A percentile compares a stretch with the other conserved stretches of the same genome.
Evolutionary conservation across 129 eudicot genomes (phyloP).

Genomic region (Mikania micrantha): DNA sequence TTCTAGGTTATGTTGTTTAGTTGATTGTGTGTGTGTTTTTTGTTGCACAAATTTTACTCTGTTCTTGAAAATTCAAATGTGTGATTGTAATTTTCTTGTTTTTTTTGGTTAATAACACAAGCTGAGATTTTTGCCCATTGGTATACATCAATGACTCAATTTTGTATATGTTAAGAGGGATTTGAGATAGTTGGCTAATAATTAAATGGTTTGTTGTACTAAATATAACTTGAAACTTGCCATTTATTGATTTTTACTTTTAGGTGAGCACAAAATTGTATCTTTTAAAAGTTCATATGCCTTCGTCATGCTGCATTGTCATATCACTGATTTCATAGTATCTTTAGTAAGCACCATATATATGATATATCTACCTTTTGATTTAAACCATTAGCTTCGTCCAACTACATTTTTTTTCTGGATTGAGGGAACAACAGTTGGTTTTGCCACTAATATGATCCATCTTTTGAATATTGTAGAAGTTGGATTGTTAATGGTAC

Average conservation of each 20-base stretch:
- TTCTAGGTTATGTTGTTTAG: background rate
- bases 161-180: background rate
- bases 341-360: background rate
- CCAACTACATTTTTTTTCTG: background rate
- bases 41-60: background rate
- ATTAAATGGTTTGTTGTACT: background rate
- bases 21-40: background rate
- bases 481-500: slow-evolving; percentile 66
- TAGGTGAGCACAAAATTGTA: background rate
- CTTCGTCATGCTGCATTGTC: slow-evolving; percentile 1
- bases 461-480: slow-evolving; percentile 34
- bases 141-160: background rate
- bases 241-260: background rate
- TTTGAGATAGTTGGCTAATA: background rate
- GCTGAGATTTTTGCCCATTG: background rate
- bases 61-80: background rate
- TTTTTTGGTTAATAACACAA: background rate
- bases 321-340: background rate
- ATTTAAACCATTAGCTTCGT: background rate
- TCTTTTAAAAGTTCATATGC: background rate
- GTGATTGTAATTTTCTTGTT: background rate
- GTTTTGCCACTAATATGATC: slow-evolving; percentile 3
- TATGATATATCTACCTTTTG: background rate
- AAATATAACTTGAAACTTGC: background rate
- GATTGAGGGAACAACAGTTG: background rate